Evolutionary conservation across 208 protist genomes (phyloP).

Genomic region (Leptomonas seymouri): DNA sequence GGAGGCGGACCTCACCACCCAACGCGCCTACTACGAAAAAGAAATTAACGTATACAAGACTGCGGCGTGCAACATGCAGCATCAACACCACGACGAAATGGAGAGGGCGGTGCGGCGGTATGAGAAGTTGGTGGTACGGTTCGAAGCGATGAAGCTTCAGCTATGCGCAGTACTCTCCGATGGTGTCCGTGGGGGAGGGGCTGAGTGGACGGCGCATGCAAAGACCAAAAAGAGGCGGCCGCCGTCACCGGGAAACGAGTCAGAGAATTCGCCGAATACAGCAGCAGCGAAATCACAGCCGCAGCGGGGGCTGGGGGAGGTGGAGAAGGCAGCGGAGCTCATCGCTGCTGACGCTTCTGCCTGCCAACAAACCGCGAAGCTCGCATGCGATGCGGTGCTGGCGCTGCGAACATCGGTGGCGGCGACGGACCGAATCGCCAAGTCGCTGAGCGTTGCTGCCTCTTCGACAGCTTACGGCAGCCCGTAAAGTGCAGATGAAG

Average conservation of each 20-base stretch:
- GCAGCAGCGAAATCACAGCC: neutral
- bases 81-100: conserved; percentile 39
- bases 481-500: no score
- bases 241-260: conserved; percentile 4
- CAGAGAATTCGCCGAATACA: conserved; percentile 4
- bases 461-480: neutral
- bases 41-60: conserved; percentile 48
- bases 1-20: conserved; percentile 39
- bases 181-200: neutral
- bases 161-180: conserved; percentile 32
- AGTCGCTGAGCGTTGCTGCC: conserved; percentile 22
- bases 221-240: neutral
- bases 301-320: neutral
- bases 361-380: neutral
- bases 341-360: neutral
- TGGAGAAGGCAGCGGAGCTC: neutral
- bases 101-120: conserved; percentile 25
- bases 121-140: conserved; percentile 39
- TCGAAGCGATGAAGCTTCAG: conserved; percentile 41
- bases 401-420: conserved; percentile 22
- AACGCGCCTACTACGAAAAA: conserved; percentile 43
- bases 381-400: conserved; percentile 24
- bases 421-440: conserved; percentile 18
- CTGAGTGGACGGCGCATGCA: neutral
- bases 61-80: conserved; percentile 44